These are phyloP conservation scores for Theobroma cacao DNA, from an alignment of 345 rosid species.

Conservation along the genomic window DNA sequence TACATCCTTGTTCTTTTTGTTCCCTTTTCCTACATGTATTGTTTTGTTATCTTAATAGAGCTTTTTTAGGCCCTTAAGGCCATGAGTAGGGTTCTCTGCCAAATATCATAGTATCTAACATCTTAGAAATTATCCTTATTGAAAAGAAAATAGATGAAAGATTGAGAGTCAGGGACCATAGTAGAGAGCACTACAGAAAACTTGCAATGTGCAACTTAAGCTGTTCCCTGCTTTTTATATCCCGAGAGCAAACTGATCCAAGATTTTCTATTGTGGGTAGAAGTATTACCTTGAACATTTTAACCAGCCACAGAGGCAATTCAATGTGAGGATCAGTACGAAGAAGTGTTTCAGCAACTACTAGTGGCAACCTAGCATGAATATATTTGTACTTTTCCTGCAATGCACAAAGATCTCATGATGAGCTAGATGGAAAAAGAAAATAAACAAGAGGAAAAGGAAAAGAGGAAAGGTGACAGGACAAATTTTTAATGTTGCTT, in stretches of 20 bases:
- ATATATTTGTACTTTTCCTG: constrained; percentile 71
- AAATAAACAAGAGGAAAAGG: not conserved
- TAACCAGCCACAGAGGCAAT: constrained; percentile 92
- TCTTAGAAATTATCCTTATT: not conserved
- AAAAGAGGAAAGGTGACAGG: not conserved
- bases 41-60: not conserved
- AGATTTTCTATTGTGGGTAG: constrained; percentile 4
- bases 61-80: not conserved
- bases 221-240: not conserved
- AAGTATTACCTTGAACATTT: constrained; percentile 84
- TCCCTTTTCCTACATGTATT: not conserved
- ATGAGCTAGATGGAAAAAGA: not conserved
- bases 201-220: not conserved
- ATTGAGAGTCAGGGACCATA: not conserved
- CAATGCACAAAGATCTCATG: constrained; percentile 19
- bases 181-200: not conserved
- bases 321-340: constrained; percentile 75
- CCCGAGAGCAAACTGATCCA: not conserved
- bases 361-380: constrained; percentile 77
- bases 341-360: constrained; percentile 92
- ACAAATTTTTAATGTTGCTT: not conserved
- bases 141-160: not conserved
- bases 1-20: not conserved
- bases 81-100: not conserved
- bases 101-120: not conserved